Evolutionary conservation across 2,329 filamentous ascomycete genomes (phyloP), one percentile per base, ranked within the genome.

Genomic region (Coleophoma eucalyptorum): DNA sequence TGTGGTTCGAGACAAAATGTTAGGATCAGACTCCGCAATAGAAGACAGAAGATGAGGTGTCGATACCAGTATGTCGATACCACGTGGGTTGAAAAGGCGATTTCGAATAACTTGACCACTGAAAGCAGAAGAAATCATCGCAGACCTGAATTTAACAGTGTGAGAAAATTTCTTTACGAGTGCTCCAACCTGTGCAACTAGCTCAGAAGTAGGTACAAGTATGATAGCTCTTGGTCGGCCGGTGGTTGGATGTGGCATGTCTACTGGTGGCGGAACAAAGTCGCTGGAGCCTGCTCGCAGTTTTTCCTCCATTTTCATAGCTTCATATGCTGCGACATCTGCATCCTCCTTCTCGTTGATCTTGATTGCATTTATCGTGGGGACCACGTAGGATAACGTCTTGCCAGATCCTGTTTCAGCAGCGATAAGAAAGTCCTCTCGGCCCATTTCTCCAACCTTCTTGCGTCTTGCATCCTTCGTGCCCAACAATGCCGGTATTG

Each of bases 361-460:
- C 72, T 99, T 99, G 61, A 99, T 70, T 8, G 89, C 88, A 69
- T 99, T 84, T 48, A 99, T 76, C 15, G 86, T 79, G 0, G 94
- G 95, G 5, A 97, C 71, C 5, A 97, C 74, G 65, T 99, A 99
- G 8, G 94, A 90, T 55, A 99, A 75, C 1, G 94, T 99, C 75
- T 99, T 99, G 53, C 94, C 94, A 0, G 94, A 97, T 12, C 94
- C 94, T 0, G 94, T 99, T 74, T 99, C 94, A 11, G 94, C 94
- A 4, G 94, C 94, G 46, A 99, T 77, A 12, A 99, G 77, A 64
- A 90, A 97, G 71, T 74, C 79, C 53, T 71, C 69, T 54, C 57
- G 35, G 62, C 57, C 38, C 64, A 67, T 52, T 63, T 62, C 46
- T 26, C 26, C 26, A 55, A 50, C 58, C 56, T 54, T 57, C 51